Evolutionary conservation across 257 asterid genomes (phyloP), one percentile per base, ranked within the genome.

Genomic region (Buddleja alternifolia): DNA sequence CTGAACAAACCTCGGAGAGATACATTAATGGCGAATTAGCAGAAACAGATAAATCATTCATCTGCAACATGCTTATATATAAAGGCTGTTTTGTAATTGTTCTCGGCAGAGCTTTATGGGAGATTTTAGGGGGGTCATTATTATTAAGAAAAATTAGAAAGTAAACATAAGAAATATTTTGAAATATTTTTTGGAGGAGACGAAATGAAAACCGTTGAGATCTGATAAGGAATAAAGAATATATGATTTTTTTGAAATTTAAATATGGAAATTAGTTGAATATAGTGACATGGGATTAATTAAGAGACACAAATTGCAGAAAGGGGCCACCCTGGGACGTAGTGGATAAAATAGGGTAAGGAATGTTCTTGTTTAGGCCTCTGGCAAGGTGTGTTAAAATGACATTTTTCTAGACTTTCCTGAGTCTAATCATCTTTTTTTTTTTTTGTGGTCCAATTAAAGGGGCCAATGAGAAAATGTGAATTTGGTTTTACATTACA

Each of bases 121-220:
- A 23, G 75, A 60, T 59, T 70, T 70, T 74, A 24, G 66, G 71
- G 52, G 70, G 32, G n/a, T 55, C 53, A 37, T 56, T 57, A 36
- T 64, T 46, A 69, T 57, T 64, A 54, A 71, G 40, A 57, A 32
- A n/a, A 7, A 29, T 29, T 29, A 14, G 54, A 21, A 10, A 60
- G 24, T 20, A 10, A 20, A n/a, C 36, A 14, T 10, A 15, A 19
- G 29, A 24, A 29, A 46, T 16, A 76, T 12, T 67, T 81, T 77
- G 66, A 71, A 73, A 59, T 47, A 51, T 15, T 40, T 57, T 58
- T 55, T 61, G 66, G 68, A 16, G 34, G n/a, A n/a, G n/a, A n/a
- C n/a, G n/a, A 52, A 61, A 41, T 58, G 63, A 52, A 68, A 81
- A 69, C 85, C 86, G 81, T 83, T 80, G 72, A 74, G 73, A 75